Base-by-base conservation (phyloP, 2,329 filamentous ascomycete species). In the Pseudogymnoascus sp. region DNA sequence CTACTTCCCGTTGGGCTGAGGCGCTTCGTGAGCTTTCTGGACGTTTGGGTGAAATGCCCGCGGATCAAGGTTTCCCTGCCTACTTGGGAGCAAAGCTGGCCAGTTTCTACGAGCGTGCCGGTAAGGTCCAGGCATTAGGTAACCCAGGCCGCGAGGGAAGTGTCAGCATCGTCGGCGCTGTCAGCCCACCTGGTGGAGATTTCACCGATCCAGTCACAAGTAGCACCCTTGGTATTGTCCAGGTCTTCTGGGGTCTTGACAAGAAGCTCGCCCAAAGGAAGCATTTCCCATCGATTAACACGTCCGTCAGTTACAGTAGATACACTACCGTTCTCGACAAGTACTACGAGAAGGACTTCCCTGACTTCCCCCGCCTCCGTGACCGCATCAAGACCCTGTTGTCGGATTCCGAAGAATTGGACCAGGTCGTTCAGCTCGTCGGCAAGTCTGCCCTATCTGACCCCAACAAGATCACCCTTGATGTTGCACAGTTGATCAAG, bases 191-290 rank as follows among this genome's bases (percentile, higher is more conserved):
- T 11, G 94, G 93, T 79, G 94, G 94, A 84, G 94, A 99, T 80
- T 99, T 97, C 81, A 97, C 94, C 50, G 94, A 99, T 77, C 94
- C 94, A 18, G 94, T 99, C 71, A 99, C 94, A 12, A 90, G 85
- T 63, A 89, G 90, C 67, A 99, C 94, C 18, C 86, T 99, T 57
- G 85, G 89, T 84, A 99, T 99, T 72, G 94, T 99, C 71, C 94
- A 99, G 75, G 94, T 99, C 68, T 99, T 99, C 81, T 99, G 94
- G 94, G 94, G 94, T 82, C 84, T 97, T 58, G 94, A 99, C 82
- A 97, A 99, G 88, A 97, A 97, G 81, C 87, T 99, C 63, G 94
- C 94, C 20, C 94, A 97, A 79, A 88, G 94, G 70, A 99, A 99
- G 80, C 94, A 99, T 77, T 99, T 99, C 82, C 94, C 94, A 5